Conservation (phyloP, 345 rosid species). For the Brassica incana region DNA sequence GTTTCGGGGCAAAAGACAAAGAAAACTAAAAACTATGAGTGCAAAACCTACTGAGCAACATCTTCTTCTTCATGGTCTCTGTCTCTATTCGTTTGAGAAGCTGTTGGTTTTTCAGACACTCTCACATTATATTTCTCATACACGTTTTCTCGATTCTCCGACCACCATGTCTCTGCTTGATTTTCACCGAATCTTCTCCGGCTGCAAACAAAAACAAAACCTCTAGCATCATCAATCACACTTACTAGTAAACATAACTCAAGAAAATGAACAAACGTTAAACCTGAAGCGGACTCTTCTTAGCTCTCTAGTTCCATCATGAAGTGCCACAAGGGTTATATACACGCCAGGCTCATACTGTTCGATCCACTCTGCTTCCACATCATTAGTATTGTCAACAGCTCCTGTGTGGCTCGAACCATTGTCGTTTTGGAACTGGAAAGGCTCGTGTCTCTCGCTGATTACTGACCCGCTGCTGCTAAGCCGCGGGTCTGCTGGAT, state of each 20-base stretch:
- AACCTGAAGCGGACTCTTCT: constrained; percentile 88
- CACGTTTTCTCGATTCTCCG: constrained; percentile 88
- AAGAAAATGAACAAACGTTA: constrained; percentile 8
- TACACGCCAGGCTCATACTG: constrained; percentile 96
- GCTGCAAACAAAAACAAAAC: constrained; percentile 41
- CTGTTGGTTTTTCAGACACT: constrained; percentile 66
- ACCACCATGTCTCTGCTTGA: constrained; percentile 99
- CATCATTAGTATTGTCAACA: constrained; percentile 46
- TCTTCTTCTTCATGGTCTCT: constrained; percentile 24
- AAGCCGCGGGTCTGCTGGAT: constrained; percentile 44
- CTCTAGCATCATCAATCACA: constrained; percentile 15
- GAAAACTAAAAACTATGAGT: constrained; percentile 7
- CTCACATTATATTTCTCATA: constrained; percentile 79
- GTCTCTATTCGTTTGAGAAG: constrained; percentile 46
- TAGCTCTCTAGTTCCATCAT: constrained; percentile 88
- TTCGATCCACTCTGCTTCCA: constrained; percentile 96
- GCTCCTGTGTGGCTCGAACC: constrained; percentile 43
- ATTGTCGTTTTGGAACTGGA: constrained; percentile 51
- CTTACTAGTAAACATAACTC: background rate
- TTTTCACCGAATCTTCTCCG: constrained; percentile 93
- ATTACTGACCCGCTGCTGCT: constrained; percentile 50
- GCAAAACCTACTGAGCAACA: constrained; percentile 17
- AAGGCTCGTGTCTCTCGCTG: constrained; percentile 54
- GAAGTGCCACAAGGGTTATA: constrained; percentile 81
- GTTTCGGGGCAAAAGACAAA: constrained; percentile 15